Conservation (phyloP, 352 stramenopile genomes). For the Phytophthora sojae region DNA sequence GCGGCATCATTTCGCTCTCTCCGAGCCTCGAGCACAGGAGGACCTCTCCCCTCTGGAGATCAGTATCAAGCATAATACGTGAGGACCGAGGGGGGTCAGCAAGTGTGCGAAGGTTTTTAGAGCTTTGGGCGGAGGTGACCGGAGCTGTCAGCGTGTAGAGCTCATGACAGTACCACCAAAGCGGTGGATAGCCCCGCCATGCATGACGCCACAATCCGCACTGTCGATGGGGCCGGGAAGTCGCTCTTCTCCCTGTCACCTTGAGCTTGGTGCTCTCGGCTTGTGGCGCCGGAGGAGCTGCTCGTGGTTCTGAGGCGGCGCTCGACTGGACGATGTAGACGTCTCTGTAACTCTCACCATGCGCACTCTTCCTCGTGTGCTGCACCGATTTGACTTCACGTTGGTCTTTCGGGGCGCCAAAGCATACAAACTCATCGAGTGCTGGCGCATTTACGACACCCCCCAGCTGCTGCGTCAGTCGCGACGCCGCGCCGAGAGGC, state of each 20-base stretch:
- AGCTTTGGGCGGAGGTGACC: slow-evolving; percentile 1
- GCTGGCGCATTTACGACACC: slow-evolving; percentile 15
- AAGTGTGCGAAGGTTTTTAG: not conserved
- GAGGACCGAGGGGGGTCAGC: slow-evolving; percentile 8
- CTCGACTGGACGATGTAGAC: slow-evolving; percentile 29
- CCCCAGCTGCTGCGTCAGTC: slow-evolving; percentile 21
- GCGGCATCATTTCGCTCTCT: not conserved
- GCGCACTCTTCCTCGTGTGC: slow-evolving; percentile 17
- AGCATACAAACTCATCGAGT: slow-evolving; percentile 21
- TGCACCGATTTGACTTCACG: slow-evolving; percentile 30
- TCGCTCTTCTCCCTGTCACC: slow-evolving; percentile 18
- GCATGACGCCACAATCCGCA: slow-evolving; percentile 9
- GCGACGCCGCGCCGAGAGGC: slow-evolving; percentile 13
- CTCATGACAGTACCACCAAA: slow-evolving; percentile 2
- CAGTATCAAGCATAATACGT: not conserved
- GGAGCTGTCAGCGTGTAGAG: not conserved
- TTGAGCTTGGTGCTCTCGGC: slow-evolving; percentile 2
- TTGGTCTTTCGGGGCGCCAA: slow-evolving; percentile 9
- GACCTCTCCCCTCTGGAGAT: not conserved
- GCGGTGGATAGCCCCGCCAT: slow-evolving; percentile 29
- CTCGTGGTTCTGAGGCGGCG: slow-evolving; percentile 15
- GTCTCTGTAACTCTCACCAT: slow-evolving; percentile 38
- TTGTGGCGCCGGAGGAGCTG: slow-evolving; percentile 17
- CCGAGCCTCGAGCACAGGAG: not conserved
- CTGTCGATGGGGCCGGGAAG: slow-evolving; percentile 18